Base-by-base conservation (phyloP, 2,329 filamentous ascomycete species). In the Phialophora chinensis region DNA sequence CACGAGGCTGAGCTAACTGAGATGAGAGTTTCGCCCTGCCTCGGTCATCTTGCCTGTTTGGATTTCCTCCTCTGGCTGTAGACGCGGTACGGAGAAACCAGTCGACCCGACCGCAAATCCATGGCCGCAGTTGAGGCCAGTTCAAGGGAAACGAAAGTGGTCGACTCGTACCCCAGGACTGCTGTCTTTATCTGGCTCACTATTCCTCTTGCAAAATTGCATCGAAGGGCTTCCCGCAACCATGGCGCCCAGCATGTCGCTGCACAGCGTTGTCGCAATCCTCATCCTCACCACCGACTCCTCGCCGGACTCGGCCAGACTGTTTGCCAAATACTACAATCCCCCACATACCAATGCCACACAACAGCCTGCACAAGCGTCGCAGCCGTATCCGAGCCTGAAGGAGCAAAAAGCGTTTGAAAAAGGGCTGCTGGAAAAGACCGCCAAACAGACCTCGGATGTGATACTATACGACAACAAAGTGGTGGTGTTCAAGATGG, bases 401-500 rank as follows among this genome's bases (percentile, higher is more conserved):
- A 97, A 97, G 83, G 89, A 96, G 74, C 95, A 99, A 82, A 97
- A 96, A 80, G 87, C 91, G 1, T 99, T 99, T 76, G 95, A 99
- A 81, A 97, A 97, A 83, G 95, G 93, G 5, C 86, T 99, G 47
- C 83, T 97, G 67, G 90, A 97, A 75, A 98, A 99, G 86, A 98
- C 95, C 17, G 90, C 91, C 72, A 99, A 98, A 85, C 92, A 96
- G 82, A 93, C 88, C 14, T 92, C 91, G 74, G 95, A 98, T 82
- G 95, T 99, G 74, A 96, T 99, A 73, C 88, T 99, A 63, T 98
- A 97, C 82, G 95, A 99, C 81, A 96, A 96, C 82, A 88, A 92
- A 75, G 90, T 99, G 68, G 92, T 98, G 63, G 90, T 98, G 60
- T 99, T 97, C 85, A 99, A 99, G 88, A 91, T 91, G 83, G 95